phyloP scores from a whole-genome alignment of 202 grass and related monocot genomes.

The Zizania palustris region DNA sequence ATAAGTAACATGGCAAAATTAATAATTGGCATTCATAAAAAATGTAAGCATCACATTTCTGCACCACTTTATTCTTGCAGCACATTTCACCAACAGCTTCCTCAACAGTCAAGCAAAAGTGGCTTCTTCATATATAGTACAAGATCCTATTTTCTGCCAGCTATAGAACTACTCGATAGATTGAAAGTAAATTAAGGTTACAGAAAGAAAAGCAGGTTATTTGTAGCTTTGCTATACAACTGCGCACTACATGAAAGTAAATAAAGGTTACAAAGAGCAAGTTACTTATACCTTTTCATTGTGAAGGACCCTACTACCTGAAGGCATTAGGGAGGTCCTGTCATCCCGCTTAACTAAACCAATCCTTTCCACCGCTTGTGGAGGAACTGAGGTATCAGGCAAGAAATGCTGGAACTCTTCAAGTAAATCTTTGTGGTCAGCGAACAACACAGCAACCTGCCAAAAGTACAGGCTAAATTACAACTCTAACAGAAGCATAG shows the following conservation, averaged over 20 bases:
- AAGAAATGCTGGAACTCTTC: slow-evolving; percentile 83
- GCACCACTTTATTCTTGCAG: neutral
- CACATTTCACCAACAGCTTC: neutral
- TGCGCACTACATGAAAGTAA: neutral
- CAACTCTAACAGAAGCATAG: too few species aligned
- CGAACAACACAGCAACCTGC: slow-evolving; percentile 75
- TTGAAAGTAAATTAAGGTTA: neutral
- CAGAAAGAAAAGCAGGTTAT: neutral
- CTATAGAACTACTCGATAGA: neutral
- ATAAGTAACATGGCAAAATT: slow-evolving; percentile 20
- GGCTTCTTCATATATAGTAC: neutral
- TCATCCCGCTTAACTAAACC: slow-evolving; percentile 58
- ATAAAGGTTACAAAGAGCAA: neutral
- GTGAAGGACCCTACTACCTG: slow-evolving; percentile 52
- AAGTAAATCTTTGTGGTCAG: slow-evolving; percentile 70
- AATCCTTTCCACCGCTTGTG: slow-evolving; percentile 42
- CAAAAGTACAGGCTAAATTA: neutral
- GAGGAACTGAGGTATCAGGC: slow-evolving; percentile 57
- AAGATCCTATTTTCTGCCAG: slow-evolving; percentile 8
- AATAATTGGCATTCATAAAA: neutral
- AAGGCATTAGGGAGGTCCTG: slow-evolving; percentile 55
- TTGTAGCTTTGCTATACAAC: neutral
- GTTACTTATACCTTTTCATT: slow-evolving; percentile 67
- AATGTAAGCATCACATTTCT: neutral
- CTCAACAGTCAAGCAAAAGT: slow-evolving; percentile 20